Percentiles rank a stretch among this genome's conserved stretches.
Evolutionary conservation across 192 early-diverging fungal species (phyloP).

Genomic region (Diversispora epigaea): DNA sequence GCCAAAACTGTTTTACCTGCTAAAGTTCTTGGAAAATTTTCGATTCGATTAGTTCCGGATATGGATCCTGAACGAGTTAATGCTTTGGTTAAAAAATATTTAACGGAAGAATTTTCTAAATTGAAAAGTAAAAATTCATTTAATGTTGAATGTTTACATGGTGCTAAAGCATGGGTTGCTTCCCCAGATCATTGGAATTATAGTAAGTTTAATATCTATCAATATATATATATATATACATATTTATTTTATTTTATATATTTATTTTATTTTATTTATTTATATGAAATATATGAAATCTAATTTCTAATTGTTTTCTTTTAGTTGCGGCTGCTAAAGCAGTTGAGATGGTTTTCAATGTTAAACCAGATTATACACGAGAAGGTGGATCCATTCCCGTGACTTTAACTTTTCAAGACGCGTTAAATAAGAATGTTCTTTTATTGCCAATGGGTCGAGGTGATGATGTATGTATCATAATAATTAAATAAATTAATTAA

Average conservation of each 20-base stretch:
- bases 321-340: constrained; percentile 85
- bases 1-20: constrained; percentile 98
- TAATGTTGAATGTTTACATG: constrained; percentile 71
- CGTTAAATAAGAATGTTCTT: constrained; percentile 83
- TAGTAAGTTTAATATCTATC: constrained; percentile 43
- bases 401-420: constrained; percentile 96
- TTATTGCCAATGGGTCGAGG: constrained; percentile 93
- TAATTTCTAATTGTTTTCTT: not conserved
- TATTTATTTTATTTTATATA: constrained; percentile 12
- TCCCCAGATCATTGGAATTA: constrained; percentile 92
- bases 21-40: constrained; percentile 96
- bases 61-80: constrained; percentile 84
- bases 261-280: not conserved
- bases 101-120: constrained; percentile 86
- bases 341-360: constrained; percentile 86
- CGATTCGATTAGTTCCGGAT: constrained; percentile 93
- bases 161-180: constrained; percentile 89
- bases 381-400: constrained; percentile 99
- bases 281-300: not conserved
- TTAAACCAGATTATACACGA: constrained; percentile 93
- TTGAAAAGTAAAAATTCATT: constrained; percentile 86
- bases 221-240: too few relatives aligned
- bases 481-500: not conserved
- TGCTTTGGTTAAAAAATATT: constrained; percentile 68
- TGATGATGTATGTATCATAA: constrained; percentile 58